phyloP scores from a whole-genome alignment of 371 early-diverging fungal species.

The Mucor irregularis region DNA sequence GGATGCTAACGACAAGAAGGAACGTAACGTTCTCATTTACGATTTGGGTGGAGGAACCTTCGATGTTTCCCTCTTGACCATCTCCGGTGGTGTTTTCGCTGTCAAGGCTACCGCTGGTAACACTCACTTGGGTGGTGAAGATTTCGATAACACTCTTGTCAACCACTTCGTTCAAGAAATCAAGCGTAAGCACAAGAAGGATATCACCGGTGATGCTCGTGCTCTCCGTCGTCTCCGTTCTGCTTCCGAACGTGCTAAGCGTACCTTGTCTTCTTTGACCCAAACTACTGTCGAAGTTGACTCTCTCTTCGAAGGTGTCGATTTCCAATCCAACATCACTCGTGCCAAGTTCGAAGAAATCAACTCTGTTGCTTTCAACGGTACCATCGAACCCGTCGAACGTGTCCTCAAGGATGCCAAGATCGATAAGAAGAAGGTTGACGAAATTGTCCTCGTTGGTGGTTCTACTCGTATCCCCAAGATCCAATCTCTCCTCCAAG shows the following conservation, averaged over 20 bases:
- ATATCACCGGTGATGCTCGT: constrained; percentile 81
- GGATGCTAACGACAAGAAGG: constrained; percentile 73
- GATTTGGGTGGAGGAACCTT: constrained; percentile 97
- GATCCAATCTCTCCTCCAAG: constrained; percentile 96
- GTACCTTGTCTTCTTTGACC: constrained; percentile 86
- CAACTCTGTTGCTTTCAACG: constrained; percentile 82
- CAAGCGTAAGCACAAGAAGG: constrained; percentile 84
- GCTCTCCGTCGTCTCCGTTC: constrained; percentile 91
- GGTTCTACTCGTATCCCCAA: constrained; percentile 99
- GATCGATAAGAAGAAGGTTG: constrained; percentile 89
- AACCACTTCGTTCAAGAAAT: constrained; percentile 81
- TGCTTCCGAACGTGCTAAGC: constrained; percentile 97
- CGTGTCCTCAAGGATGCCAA: constrained; percentile 89
- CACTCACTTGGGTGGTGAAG: constrained; percentile 98
- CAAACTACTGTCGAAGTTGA: constrained; percentile 89
- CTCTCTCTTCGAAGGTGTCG: constrained; percentile 88
- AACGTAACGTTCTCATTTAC: constrained; percentile 88
- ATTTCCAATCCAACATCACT: constrained; percentile 88
- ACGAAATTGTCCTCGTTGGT: constrained; percentile 98
- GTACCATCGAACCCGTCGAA: constrained; percentile 83
- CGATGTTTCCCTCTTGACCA: constrained; percentile 81
- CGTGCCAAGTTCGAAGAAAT: constrained; percentile 95
- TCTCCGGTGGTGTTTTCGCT: constrained; percentile 89
- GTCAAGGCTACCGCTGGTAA: constrained; percentile 96
- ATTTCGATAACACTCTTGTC: constrained; percentile 92